Evolutionary conservation across 208 protist genomes (phyloP).

Genomic region (Crithidia mellificae): DNA sequence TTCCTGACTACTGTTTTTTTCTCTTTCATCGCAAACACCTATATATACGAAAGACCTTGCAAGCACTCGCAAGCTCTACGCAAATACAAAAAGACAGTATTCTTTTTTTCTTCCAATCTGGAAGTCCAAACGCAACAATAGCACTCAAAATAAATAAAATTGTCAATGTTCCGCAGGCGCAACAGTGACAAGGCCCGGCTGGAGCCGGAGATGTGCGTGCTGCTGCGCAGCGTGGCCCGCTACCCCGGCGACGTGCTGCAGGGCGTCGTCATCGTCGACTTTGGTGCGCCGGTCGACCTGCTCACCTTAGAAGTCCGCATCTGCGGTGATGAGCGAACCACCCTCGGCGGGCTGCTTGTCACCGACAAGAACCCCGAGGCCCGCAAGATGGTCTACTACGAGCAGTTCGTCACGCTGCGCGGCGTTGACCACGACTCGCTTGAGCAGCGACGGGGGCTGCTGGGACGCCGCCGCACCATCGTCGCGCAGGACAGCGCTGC

Average conservation of each 20-base stretch:
- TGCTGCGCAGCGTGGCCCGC: slow-evolving; percentile 27
- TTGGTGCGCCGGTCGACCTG: slow-evolving; percentile 35
- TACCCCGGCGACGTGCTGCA: slow-evolving; percentile 60
- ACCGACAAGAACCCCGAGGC: slow-evolving; percentile 40
- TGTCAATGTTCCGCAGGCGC: slow-evolving; percentile 24
- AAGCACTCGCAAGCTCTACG: not conserved
- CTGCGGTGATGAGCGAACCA: slow-evolving; percentile 36
- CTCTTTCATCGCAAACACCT: too few species aligned
- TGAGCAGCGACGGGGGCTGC: slow-evolving; percentile 12
- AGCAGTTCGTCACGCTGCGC: slow-evolving; percentile 49
- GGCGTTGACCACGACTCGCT: slow-evolving; percentile 39
- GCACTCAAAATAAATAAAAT: too few species aligned
- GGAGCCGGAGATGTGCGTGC: slow-evolving; percentile 37
- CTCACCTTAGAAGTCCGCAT: slow-evolving; percentile 45
- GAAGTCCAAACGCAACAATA: too few species aligned
- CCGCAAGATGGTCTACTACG: slow-evolving; percentile 53
- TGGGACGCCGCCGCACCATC: slow-evolving; percentile 7
- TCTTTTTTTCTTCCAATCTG: too few species aligned
- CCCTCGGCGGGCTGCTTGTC: slow-evolving; percentile 33
- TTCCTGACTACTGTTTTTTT: too few species aligned
- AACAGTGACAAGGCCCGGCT: slow-evolving; percentile 14
- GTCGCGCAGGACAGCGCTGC: slow-evolving; percentile 8
- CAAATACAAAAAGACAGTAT: not conserved
- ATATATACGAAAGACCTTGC: too few species aligned
- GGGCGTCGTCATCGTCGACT: slow-evolving; percentile 53